Evolutionary conservation across 306 rosid genomes (phyloP), one percentile per base, ranked within the genome.

Genomic region (Cicer chorassanicum): DNA sequence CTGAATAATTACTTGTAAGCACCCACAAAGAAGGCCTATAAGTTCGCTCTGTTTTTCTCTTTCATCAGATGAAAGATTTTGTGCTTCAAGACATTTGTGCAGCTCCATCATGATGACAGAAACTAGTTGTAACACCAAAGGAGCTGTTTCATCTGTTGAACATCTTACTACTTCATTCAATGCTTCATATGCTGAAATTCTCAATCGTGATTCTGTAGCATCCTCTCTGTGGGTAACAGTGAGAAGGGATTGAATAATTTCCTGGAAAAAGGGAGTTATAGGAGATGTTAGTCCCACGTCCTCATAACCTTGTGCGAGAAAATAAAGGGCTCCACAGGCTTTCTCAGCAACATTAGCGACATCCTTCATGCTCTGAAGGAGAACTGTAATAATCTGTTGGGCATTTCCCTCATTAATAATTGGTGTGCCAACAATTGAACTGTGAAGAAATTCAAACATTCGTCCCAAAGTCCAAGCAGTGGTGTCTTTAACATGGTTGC

Each of bases 381-480:
- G 88, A 81, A 90, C 98, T 12, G 94, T 80, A 76, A 92, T 82
- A 76, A 90, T 90, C 80, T 92, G 96, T 76, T 92, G 92, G 80
- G 87, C 83, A 75, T 92, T 88, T 57, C 86, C 87, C 74, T 89
- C 92, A 56, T 89, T 90, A 66, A 92, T 90, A 72, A 92, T 87
- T 9, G 92, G 91, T 44, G 92, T 70, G 63, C 91, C 98, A 70
- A 86, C 39, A 68, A 78, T 79, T 36, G 98, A 88, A 78, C 93
- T 87, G 65, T 92, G 96, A 68, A 92, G 90, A 72, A 92, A 92
- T 84, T 92, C 98, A 63, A 92, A 92, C 89, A 92, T 92, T 55
- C 98, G 87, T 21, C 96, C 98, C 68, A 92, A 81, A 44, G 98
- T 92, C 98, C 98, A 92, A 13, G 98, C 98, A 62, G 96, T 90